Evolutionary conservation across 495 filamentous ascomycete genomes (phyloP), one percentile per base, ranked within the genome.

Genomic region (Immersiella caudata): DNA sequence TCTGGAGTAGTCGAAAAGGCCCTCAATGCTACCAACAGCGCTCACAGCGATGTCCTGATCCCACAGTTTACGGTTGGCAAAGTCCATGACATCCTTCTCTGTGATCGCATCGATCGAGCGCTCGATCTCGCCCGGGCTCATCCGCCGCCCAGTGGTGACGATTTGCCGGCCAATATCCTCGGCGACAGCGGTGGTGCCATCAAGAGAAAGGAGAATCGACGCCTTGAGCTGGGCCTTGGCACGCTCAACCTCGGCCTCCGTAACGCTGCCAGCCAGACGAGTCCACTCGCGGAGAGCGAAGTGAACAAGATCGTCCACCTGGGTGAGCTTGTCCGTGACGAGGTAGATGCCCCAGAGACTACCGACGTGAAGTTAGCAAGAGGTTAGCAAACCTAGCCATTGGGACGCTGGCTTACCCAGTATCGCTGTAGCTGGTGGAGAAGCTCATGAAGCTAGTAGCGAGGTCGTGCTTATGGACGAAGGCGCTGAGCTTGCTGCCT

Each of bases 401-500:
- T 16, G 18, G 40, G n/a, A 11, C 6, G 27, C 6, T 6, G 26
- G 21, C 87, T 83, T 87, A 97, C 93, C 94, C 95, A 78, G 95
- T 98, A 82, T 99, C 95, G 78, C 92, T 97, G 83, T 99, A 99
- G 84, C 93, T 97, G 56, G 95, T 99, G 73, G 93, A 97, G 84
- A 99, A 99, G 87, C 91, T 94, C 95, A 99, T 99, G 88, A 97
- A 98, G 86, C 93, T 96, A 83, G 95, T 99, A 75, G 94, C 94
- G 60, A 99, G 88, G 75, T 93, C 88, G 81, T 98, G 86, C 83
- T 97, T 86, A 86, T 94, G 89, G 66, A 99, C 89, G 71, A 95
- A 90, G 66, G 88, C 87, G 86, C 93, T 96, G 75, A 99, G 91
- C 86, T 94, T 97, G 92, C 92, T 96, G 70, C 95, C 96, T 69